A percentile compares a stretch with the other conserved stretches of the same genome.
Evolutionary conservation across 805 yeast species (phyloP).

Genomic region (Lipomyces lipofer): DNA sequence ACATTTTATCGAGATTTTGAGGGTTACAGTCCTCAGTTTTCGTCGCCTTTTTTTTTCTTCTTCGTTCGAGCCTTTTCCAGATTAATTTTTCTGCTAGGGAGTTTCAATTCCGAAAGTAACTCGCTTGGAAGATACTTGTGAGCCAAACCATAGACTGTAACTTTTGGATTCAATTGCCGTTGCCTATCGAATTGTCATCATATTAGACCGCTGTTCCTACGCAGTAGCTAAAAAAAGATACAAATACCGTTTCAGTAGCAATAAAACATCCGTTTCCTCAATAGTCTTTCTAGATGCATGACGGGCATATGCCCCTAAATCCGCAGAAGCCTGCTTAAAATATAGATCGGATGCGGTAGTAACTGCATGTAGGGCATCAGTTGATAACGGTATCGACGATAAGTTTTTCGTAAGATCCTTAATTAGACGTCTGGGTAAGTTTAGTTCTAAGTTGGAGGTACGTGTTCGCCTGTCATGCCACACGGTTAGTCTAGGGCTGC

Average conservation of each 20-base stretch:
- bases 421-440: slow-evolving; percentile 7
- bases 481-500: too few relatives aligned
- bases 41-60: too few relatives aligned
- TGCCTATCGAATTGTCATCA: slow-evolving; percentile 3
- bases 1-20: too few relatives aligned
- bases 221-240: not conserved
- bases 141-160: slow-evolving; percentile 13
- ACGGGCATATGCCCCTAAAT: slow-evolving; percentile 39
- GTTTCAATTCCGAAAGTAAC: slow-evolving; percentile 5
- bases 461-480: not conserved
- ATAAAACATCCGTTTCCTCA: slow-evolving; percentile 35
- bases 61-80: too few relatives aligned
- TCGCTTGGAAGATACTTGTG: slow-evolving; percentile 16
- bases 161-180: not conserved
- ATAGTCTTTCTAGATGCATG: slow-evolving; percentile 40
- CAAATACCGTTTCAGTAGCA: slow-evolving; percentile 37
- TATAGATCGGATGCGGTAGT: slow-evolving; percentile 36
- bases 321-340: slow-evolving; percentile 37
- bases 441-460: not conserved
- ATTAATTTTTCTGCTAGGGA: too few relatives aligned
- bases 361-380: slow-evolving; percentile 35
- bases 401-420: slow-evolving; percentile 7
- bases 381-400: slow-evolving; percentile 7
- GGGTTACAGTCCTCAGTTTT: too few relatives aligned
- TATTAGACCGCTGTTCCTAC: not conserved